Percentiles rank a stretch among this genome's conserved stretches.
phyloP scores from a whole-genome alignment of 2,329 filamentous ascomycete species.

The Colletotrichum salicis region DNA sequence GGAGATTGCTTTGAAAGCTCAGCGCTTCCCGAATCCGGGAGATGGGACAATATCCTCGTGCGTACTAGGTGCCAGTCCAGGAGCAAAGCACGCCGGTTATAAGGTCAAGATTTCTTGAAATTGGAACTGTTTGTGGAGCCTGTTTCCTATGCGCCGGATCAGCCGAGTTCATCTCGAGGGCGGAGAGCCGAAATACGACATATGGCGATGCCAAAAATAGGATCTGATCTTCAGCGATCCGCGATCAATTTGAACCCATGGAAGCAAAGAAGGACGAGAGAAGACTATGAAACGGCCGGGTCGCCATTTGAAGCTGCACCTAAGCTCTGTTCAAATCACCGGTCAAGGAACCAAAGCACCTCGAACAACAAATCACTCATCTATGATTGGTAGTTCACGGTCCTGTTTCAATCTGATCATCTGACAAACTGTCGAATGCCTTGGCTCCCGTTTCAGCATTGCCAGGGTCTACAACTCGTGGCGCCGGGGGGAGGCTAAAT shows the following conservation, averaged over 20 bases:
- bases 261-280: slow-evolving; percentile 25
- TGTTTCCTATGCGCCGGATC: not conserved
- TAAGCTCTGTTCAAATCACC: slow-evolving; percentile 26
- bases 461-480: slow-evolving; percentile 4
- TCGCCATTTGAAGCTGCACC: slow-evolving; percentile 8
- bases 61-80: not conserved
- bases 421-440: slow-evolving; percentile 4
- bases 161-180: not conserved
- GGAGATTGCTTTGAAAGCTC: slow-evolving; percentile 26
- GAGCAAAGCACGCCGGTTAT: not conserved
- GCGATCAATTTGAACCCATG: not conserved
- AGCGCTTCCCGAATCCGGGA: slow-evolving; percentile 9
- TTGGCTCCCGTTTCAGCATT: slow-evolving; percentile 31
- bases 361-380: not conserved
- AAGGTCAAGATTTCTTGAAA: not conserved
- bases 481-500: slow-evolving; percentile 22
- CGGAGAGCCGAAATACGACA: slow-evolving; percentile 20
- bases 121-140: not conserved
- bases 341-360: slow-evolving; percentile 2
- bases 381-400: not conserved
- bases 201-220: slow-evolving; percentile 26
- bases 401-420: slow-evolving; percentile 13
- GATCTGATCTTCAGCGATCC: slow-evolving; percentile 9
- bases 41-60: not conserved
- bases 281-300: slow-evolving; percentile 28